Evolutionary conservation across 441 rosid genomes (phyloP).

Genomic region (Gossypium trilobum): DNA sequence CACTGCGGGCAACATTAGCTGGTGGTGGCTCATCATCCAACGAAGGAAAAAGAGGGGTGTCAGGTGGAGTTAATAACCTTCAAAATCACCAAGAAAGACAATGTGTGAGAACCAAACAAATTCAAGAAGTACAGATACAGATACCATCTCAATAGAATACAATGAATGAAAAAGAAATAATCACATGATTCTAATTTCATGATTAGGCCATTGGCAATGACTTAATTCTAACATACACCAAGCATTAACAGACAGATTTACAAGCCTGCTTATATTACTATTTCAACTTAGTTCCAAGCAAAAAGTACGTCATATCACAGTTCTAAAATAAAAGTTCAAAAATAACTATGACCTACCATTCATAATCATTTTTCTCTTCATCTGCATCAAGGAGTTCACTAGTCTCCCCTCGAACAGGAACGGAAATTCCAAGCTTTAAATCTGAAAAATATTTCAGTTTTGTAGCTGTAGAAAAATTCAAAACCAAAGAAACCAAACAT

Average conservation of each 20-base stretch:
- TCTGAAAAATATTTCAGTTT: constrained; percentile 80
- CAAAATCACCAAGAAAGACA: constrained; percentile 27
- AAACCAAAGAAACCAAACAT: constrained; percentile 21
- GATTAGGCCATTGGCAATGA: not conserved
- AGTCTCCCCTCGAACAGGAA: constrained; percentile 50
- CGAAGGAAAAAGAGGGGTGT: constrained; percentile 90
- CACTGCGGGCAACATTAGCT: constrained; percentile 51
- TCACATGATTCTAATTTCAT: not conserved
- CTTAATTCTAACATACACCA: constrained; percentile 1
- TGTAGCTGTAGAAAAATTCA: constrained; percentile 43
- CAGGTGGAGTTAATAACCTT: constrained; percentile 98
- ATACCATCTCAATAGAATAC: constrained; percentile 14
- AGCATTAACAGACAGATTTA: not conserved
- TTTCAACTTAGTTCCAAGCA: constrained; percentile 13
- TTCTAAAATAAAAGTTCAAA: constrained; percentile 5
- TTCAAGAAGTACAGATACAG: not conserved
- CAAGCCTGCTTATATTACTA: not conserved
- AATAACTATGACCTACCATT: constrained; percentile 49
- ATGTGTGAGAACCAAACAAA: constrained; percentile 27
- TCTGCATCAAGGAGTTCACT: constrained; percentile 78
- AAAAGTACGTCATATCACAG: not conserved
- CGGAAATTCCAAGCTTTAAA: constrained; percentile 41
- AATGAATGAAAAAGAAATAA: constrained; percentile 3
- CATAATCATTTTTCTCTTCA: constrained; percentile 92
- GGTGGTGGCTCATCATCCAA: constrained; percentile 73